These are phyloP conservation scores for Plasmodium fragile DNA, from an alignment of 169 alveolate genomes.

Conservation along the genomic window DNA sequence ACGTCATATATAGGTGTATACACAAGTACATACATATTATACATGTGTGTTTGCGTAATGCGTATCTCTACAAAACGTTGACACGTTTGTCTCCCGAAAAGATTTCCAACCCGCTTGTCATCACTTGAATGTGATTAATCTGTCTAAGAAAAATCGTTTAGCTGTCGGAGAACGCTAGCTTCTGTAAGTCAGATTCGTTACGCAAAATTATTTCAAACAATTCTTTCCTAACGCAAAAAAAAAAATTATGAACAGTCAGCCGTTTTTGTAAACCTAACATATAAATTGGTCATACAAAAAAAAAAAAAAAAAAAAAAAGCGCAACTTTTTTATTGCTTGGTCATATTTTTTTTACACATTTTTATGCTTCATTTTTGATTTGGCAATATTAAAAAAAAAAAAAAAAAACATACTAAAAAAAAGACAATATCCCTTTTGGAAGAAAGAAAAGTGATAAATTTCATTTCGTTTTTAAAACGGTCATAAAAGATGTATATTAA, in stretches of 20 bases:
- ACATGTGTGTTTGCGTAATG: not conserved
- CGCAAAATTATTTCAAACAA: constrained; percentile 1
- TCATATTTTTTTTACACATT: constrained; percentile 17
- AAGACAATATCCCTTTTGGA: constrained; percentile 33
- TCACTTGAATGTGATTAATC: not conserved
- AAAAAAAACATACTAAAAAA: constrained; percentile 7
- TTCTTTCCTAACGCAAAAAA: not conserved
- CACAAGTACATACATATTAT: not conserved
- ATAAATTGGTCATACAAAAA: constrained; percentile 13
- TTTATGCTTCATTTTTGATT: constrained; percentile 20
- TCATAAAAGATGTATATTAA: constrained; percentile 20
- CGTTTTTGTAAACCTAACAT: constrained; percentile 29
- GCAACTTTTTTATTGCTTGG: constrained; percentile 16
- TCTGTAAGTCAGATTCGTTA: not conserved
- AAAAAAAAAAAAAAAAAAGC: constrained; percentile 31
- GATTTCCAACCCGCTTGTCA: not conserved
- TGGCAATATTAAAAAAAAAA: constrained; percentile 12
- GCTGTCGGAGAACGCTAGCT: not conserved
- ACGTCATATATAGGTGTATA: not conserved
- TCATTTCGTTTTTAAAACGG: constrained; percentile 14
- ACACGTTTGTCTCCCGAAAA: not conserved
- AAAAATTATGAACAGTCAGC: constrained; percentile 26
- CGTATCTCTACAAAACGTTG: not conserved
- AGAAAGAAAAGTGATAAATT: constrained; percentile 11
- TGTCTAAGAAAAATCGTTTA: not conserved